Conservation (phyloP, 2,329 filamentous ascomycete genomes). For the Calonectria fujianensis region DNA sequence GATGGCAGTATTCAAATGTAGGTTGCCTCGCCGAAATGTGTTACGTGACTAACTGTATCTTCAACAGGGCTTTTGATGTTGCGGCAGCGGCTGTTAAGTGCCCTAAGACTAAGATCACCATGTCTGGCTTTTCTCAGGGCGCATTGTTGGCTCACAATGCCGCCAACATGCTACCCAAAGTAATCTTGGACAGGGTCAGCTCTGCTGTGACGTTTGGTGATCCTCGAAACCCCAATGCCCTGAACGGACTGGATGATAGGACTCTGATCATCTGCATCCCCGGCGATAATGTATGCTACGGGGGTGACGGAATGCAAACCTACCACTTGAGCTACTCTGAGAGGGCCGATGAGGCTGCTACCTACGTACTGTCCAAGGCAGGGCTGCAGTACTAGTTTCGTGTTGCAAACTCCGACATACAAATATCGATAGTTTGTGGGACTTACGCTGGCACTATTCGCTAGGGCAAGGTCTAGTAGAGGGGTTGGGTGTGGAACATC, state of each 20-base stretch:
- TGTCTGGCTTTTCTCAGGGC: background rate
- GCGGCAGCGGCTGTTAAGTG: background rate
- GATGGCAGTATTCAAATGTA: background rate
- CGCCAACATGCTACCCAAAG: background rate
- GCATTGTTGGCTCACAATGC: background rate
- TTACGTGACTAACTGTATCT: background rate
- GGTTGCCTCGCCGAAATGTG: background rate
- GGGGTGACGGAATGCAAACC: background rate
- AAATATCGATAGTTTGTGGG: no score
- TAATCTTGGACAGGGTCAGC: background rate
- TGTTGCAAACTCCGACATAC: no score
- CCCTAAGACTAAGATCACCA: background rate
- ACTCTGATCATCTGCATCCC: background rate
- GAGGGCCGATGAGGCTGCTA: background rate
- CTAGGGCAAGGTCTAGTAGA: no score
- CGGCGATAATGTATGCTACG: background rate
- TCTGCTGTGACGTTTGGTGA: background rate
- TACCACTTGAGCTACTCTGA: background rate
- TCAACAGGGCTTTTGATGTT: background rate
- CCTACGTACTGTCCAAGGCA: background rate
- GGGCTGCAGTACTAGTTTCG: background rate
- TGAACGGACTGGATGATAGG: background rate
- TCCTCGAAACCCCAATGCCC: background rate
- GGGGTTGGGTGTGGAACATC: no score
- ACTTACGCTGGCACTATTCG: no score